Conservation (phyloP, 176 grass and related monocot genomes). For the Luzula sylvatica region DNA sequence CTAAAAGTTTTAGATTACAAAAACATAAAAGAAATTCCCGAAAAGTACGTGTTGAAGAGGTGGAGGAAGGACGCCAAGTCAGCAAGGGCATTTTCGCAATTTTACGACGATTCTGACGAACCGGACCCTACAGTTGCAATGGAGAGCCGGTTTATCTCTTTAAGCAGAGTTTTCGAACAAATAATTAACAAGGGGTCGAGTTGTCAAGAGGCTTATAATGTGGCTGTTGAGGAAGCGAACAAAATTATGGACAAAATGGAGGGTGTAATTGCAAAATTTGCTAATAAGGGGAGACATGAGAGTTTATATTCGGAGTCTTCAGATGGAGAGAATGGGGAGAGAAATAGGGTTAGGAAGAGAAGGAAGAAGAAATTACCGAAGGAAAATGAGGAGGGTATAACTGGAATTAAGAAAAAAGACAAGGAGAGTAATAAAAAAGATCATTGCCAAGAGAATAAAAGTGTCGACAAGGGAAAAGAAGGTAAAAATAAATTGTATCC, state of each 20-base stretch:
- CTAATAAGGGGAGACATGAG: slow-evolving; percentile 16
- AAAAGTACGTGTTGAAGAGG: slow-evolving; percentile 35
- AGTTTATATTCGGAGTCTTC: background rate
- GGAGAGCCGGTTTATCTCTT: slow-evolving; percentile 21
- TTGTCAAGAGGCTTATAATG: slow-evolving; percentile 27
- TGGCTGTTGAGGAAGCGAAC: slow-evolving; percentile 24
- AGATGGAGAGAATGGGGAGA: slow-evolving; percentile 10
- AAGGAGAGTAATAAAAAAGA: background rate
- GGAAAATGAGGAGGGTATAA: background rate
- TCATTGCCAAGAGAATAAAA: background rate
- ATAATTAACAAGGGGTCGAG: slow-evolving; percentile 24
- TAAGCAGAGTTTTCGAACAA: slow-evolving; percentile 22
- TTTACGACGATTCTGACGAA: slow-evolving; percentile 25
- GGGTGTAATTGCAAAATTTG: slow-evolving; percentile 10
- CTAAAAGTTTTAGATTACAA: slow-evolving; percentile 36
- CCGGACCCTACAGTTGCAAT: slow-evolving; percentile 30
- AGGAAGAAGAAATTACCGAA: slow-evolving; percentile 23
- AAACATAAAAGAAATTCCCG: slow-evolving; percentile 41
- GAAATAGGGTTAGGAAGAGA: slow-evolving; percentile 1
- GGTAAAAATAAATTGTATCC: no score
- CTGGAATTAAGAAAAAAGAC: background rate
- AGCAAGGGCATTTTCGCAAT: background rate
- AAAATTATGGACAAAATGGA: slow-evolving; percentile 24
- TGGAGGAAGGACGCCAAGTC: slow-evolving; percentile 28
- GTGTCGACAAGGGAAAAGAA: slow-evolving; percentile 12